Percentiles rank a stretch among this genome's conserved stretches.
These are phyloP conservation scores for Hydnomerulius pinastri DNA, from an alignment of 768 basidiomycete species.

Conservation along the genomic window DNA sequence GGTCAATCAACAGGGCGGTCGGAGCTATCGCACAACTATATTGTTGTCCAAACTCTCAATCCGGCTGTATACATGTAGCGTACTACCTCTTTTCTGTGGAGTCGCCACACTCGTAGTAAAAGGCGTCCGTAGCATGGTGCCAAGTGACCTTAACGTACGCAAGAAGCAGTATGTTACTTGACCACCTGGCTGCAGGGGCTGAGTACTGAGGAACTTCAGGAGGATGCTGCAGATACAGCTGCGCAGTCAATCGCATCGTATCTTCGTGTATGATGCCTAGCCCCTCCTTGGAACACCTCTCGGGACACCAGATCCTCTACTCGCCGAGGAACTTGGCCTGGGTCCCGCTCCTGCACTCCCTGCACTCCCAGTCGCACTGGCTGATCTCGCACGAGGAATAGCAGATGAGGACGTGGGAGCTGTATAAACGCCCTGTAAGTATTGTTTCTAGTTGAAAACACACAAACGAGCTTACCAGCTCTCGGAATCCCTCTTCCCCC, in stretches of 20 bases:
- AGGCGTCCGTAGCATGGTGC: no score
- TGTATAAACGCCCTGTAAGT: constrained; percentile 10
- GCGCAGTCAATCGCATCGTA: background rate
- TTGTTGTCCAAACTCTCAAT: no score
- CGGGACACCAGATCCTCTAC: constrained; percentile 26
- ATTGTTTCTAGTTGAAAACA: background rate
- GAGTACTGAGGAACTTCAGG: no score
- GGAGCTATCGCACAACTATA: no score
- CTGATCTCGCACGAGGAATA: constrained; percentile 24
- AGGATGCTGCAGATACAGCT: background rate
- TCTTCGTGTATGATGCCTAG: constrained; percentile 14
- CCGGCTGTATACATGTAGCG: no score
- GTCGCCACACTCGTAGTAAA: no score
- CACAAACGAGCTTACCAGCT: constrained; percentile 34
- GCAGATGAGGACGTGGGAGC: constrained; percentile 15
- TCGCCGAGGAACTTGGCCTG: constrained; percentile 23
- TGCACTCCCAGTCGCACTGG: constrained; percentile 29
- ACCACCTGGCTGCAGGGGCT: no score
- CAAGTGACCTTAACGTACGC: no score
- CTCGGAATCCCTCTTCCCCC: constrained; percentile 45
- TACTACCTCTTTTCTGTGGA: no score
- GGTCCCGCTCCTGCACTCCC: constrained; percentile 15
- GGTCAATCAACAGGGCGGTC: no score
- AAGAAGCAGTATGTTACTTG: no score
- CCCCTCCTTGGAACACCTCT: constrained; percentile 27